These are phyloP conservation scores for Yamadazyma epiphylla DNA, from an alignment of 1,139 yeast genomes.

Conservation along the genomic window DNA sequence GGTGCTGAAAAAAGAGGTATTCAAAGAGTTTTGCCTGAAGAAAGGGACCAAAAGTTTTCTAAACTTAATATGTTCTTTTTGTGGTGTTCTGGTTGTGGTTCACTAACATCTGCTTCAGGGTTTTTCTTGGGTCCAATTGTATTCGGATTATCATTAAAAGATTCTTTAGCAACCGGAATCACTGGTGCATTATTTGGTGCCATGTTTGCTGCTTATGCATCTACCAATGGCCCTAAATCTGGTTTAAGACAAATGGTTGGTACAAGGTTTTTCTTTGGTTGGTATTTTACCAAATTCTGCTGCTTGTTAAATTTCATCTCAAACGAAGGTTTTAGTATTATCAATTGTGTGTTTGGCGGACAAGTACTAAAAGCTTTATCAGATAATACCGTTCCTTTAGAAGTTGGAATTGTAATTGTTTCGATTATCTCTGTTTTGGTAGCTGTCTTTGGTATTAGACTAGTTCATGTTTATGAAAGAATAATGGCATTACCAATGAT, in stretches of 20 bases:
- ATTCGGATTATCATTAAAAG: conserved; percentile 57
- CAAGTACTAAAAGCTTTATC: conserved; percentile 76
- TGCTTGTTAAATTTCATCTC: conserved; percentile 74
- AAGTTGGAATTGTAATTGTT: conserved; percentile 83
- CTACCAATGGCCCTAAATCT: conserved; percentile 76
- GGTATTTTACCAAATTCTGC: conserved; percentile 67
- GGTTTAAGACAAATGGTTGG: conserved; percentile 87
- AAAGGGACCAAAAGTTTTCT: conserved; percentile 30
- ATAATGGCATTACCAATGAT: conserved; percentile 32
- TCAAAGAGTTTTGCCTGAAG: conserved; percentile 25
- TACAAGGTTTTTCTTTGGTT: conserved; percentile 76
- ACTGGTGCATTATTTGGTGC: conserved; percentile 73
- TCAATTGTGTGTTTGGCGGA: conserved; percentile 83
- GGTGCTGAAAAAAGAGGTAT: conserved; percentile 32
- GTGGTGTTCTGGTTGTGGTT: conserved; percentile 85
- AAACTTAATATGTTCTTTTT: conserved; percentile 25
- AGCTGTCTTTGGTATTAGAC: conserved; percentile 76
- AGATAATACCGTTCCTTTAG: conserved; percentile 65
- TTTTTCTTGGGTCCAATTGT: conserved; percentile 64
- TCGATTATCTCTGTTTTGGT: conserved; percentile 63
- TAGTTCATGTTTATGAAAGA: conserved; percentile 75
- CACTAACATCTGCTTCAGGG: conserved; percentile 80
- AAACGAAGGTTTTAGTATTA: conserved; percentile 93
- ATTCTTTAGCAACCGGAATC: conserved; percentile 55
- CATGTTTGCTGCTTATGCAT: conserved; percentile 73